phyloP scores from a whole-genome alignment of 768 basidiomycete species.

The Gloeophyllum trabeum region DNA sequence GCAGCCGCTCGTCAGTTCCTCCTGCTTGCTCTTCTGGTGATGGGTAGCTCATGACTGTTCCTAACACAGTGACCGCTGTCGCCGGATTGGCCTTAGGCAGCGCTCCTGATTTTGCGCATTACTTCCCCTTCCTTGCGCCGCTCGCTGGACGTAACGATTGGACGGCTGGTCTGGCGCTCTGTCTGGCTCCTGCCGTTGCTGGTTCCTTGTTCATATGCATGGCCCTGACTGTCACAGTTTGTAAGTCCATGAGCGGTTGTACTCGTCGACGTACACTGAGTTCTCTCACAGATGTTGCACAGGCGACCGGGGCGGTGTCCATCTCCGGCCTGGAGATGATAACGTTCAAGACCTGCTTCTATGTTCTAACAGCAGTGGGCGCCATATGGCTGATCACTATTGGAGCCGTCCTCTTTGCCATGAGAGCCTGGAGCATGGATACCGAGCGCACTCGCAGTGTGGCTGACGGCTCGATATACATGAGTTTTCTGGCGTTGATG shows the following conservation, averaged over 20 bases:
- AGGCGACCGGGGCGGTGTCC: constrained; percentile 46
- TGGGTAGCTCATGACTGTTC: neutral
- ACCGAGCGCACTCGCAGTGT: constrained; percentile 28
- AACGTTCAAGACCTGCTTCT: constrained; percentile 55
- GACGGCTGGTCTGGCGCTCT: constrained; percentile 52
- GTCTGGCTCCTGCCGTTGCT: constrained; percentile 56
- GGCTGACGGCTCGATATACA: constrained; percentile 63
- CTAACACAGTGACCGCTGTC: constrained; percentile 50
- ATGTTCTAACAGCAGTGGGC: constrained; percentile 38
- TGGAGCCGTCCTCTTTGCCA: constrained; percentile 61
- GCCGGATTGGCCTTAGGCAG: constrained; percentile 54
- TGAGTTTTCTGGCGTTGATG: constrained; percentile 46
- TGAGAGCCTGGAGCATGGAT: constrained; percentile 40
- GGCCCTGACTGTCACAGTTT: constrained; percentile 38
- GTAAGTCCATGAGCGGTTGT: constrained; percentile 27
- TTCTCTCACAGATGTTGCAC: constrained; percentile 31
- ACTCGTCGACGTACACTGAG: neutral
- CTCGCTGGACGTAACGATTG: constrained; percentile 37
- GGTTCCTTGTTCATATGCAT: constrained; percentile 46
- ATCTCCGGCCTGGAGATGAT: constrained; percentile 50
- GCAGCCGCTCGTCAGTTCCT: constrained; percentile 46
- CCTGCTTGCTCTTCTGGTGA: neutral
- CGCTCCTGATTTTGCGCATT: constrained; percentile 68
- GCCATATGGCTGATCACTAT: constrained; percentile 52
- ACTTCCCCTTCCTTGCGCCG: constrained; percentile 50